Evolutionary conservation across 768 basidiomycete species (phyloP).

Genomic region (Agaricus subrufescens): DNA sequence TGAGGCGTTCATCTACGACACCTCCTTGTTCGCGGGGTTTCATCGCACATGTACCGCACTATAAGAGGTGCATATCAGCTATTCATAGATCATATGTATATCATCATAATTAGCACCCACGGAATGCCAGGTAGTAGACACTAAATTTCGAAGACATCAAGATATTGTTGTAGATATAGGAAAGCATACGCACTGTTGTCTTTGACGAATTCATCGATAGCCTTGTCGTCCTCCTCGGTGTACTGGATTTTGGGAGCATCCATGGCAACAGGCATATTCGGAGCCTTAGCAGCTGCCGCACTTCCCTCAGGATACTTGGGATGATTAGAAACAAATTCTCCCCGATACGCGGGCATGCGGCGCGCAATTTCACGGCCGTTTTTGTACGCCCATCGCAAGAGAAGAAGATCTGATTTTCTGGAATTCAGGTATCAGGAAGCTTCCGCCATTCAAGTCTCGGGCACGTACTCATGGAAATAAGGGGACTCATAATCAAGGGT

Average conservation of each 20-base stretch:
- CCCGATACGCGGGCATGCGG: conserved; percentile 43
- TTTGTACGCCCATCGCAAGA: conserved; percentile 52
- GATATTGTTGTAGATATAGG: neutral
- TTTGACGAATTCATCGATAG: conserved; percentile 35
- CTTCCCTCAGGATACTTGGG: conserved; percentile 33
- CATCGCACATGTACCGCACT: conserved; percentile 70
- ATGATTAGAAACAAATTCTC: conserved; percentile 30
- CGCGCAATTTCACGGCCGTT: conserved; percentile 47
- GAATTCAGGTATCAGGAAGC: neutral
- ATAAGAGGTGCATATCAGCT: neutral
- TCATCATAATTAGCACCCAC: conserved; percentile 18
- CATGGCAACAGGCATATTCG: conserved; percentile 25
- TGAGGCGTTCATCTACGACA: conserved; percentile 58
- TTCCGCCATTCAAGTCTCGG: neutral
- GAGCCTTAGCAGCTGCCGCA: conserved; percentile 20
- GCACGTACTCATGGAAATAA: conserved; percentile 38
- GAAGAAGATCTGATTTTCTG: conserved; percentile 38
- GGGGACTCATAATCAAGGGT: conserved; percentile 41
- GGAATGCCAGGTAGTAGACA: conserved; percentile 43
- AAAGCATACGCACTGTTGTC: conserved; percentile 22
- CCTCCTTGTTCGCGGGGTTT: conserved; percentile 53
- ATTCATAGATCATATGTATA: neutral
- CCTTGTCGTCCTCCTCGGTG: conserved; percentile 34
- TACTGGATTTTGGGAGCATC: conserved; percentile 35
- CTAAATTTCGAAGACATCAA: conserved; percentile 15